Base-by-base conservation (phyloP, 2,329 filamentous ascomycete species). In the Neonectria faginata region DNA sequence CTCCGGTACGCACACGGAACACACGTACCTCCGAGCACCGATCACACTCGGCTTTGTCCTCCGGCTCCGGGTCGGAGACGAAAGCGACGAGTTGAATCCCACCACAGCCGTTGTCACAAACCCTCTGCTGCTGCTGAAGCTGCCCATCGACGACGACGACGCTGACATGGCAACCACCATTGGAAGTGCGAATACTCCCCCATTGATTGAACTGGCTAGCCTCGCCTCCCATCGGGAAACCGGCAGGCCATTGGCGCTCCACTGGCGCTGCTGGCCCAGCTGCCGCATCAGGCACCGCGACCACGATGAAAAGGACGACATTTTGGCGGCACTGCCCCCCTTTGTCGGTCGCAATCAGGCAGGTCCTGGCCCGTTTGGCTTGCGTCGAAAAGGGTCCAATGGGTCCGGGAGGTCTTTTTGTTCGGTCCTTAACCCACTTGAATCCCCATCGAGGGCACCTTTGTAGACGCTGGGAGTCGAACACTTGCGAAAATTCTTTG, bases 211-310 rank as follows among this genome's bases (percentile, higher is more conserved):
- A 12, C 36, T 20, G 44, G 52, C 27, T 29, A 45, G 55, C 50
- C 60, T 63, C 51, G 58, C 53, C 33, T 67, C 60, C n/a, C 63
- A 60, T 59, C 65, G 69, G 64, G 61, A 62, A 63, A 68, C 66
- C 48, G 70, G 66, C 65, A 68, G 68, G 54, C 65, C 64, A 63
- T 61, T 65, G 39, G 59, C 54, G 71, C 70, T 71, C 71, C 71
- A 74, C 71, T 70, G 66, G 48, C 56, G 44, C 31, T 70, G 44
- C 31, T 70, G 71, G 61, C 60, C 66, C 66, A 74, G 66, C 70
- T 74, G 70, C 69, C 70, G 72, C 66, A 74, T 72, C 67, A 74
- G 69, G 72, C 72, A 66, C 66, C 59, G 73, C n/a, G 71, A 69
- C 61, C 66, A 71, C 62, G 44, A 54, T 39, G 61, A 53, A 20